Evolutionary conservation across 805 yeast species (phyloP), one percentile per base, ranked within the genome.

Genomic region (Candida bentonensis): DNA sequence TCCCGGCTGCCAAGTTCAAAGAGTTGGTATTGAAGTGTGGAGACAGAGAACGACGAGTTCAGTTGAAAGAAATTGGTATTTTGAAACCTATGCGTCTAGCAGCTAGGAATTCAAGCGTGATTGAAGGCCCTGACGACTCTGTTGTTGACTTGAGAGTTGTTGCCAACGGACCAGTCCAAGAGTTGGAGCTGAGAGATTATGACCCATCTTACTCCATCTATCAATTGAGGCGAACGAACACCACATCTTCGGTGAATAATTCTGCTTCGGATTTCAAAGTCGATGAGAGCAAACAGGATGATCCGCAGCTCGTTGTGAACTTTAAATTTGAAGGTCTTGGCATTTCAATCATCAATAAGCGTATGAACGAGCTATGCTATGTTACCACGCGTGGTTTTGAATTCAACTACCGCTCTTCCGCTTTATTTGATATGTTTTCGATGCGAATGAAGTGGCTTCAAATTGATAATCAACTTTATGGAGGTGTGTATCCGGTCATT

Each of bases 81-180:
- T 17, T 13, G 17, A 30, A 30, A 30, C 36, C 36, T 30, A 30
- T 30, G 36, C 36, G 36, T 30, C 5, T 30, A 30, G 36, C 5
- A 9, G 27, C 11, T 9, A 7, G 27, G 27, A 9, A 11, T 13
- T 11, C 7, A n/a, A 11, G 36, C 5, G 11, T 7, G 13, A 25
- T 25, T 25, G 13, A 7, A 9, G 3, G 46, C 49, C 17, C 36
- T 4, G 22, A 11, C 23, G 33, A 15, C 5, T 54, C 60, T 3
- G 59, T 82, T 46, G 88, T 86, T 23, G 96, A 87, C 53, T 65
- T 94, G 53, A 85, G 87, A 56, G 96, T 92, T 15, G 80, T 86
- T 36, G 97, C 96, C 0, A 97, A 92, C 66, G 98, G 97, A 0
- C 95, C 96, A 0, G 78, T 88, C 1, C 96, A 86, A 61, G 80